These are phyloP conservation scores for Knoxdaviesia capensis DNA, from an alignment of 2,329 filamentous ascomycete species.

Conservation along the genomic window DNA sequence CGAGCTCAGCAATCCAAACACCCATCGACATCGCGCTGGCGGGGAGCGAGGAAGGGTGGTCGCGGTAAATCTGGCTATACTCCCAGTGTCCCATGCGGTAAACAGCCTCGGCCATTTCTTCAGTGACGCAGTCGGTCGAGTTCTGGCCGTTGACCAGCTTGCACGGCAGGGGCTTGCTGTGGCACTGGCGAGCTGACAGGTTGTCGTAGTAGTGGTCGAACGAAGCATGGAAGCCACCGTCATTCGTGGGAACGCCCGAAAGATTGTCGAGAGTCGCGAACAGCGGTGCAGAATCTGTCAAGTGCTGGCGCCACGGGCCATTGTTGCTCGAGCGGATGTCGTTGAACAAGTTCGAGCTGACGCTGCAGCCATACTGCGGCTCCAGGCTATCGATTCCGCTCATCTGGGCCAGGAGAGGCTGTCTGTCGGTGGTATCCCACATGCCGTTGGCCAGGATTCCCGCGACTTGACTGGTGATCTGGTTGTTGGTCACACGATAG, in stretches of 20 bases:
- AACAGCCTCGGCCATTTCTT: conserved; percentile 42
- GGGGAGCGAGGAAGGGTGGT: conserved; percentile 37
- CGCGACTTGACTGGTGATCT: conserved; percentile 65
- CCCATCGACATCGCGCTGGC: conserved; percentile 44
- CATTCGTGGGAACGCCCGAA: conserved; percentile 37
- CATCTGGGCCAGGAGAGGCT: conserved; percentile 14
- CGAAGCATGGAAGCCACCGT: conserved; percentile 44
- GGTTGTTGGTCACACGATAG: conserved; percentile 64
- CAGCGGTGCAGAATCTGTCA: conserved; percentile 32
- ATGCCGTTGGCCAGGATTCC: conserved; percentile 56
- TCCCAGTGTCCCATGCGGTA: conserved; percentile 66
- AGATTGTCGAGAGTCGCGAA: conserved; percentile 43
- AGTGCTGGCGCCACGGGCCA: conserved; percentile 40
- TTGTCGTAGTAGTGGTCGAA: conserved; percentile 80
- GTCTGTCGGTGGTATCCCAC: conserved; percentile 21
- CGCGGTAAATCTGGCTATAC: conserved; percentile 61
- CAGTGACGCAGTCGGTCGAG: conserved; percentile 38
- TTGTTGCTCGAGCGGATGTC: conserved; percentile 22
- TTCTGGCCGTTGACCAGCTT: conserved; percentile 23
- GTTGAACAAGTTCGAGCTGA: conserved; percentile 21
- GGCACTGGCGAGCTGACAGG: conserved; percentile 59
- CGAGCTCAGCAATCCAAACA: conserved; percentile 56
- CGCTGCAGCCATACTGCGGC: conserved; percentile 47
- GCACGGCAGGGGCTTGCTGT: conserved; percentile 53
- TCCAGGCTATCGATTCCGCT: conserved; percentile 50